Evolutionary conservation across 495 filamentous ascomycete species (phyloP), one percentile per base, ranked within the genome.

Genomic region (Tuber umbilicatum): DNA sequence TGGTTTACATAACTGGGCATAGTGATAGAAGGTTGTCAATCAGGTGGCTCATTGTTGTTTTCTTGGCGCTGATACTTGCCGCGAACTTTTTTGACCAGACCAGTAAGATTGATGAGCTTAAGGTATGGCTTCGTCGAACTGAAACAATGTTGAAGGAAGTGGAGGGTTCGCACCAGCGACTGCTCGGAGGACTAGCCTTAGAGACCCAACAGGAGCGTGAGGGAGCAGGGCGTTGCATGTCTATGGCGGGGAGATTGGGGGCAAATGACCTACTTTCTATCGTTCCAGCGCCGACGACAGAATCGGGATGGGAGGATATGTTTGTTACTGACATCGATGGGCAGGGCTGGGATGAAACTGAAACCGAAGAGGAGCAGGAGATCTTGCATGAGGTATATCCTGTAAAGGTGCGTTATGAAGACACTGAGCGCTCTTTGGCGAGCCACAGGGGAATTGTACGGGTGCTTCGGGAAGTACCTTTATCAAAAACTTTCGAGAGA

Each of bases 141-240:
- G 71, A n/a, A 74, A 43, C 69, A 38, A 68, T 79, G 39, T 21
- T 79, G 14, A 76, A 78, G 40, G 69, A 78, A 17, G 12, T 64
- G 55, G 55, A 64, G 17, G 12, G 14, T 27, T 64, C 55, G 3
- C 27, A 35, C 55, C 55, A 4, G 27, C 12, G 4, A 35, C 27
- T 64, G 14, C 55, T 64, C 27, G 27, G 14, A 31, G 35, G 14
- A 5, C 17, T 17, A 27, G 50, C 50, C n/a, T 27, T 10, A 10
- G 50, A 14, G 23, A 10, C 50, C 50, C 50, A 27, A 55, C n/a
- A 55, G 50, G 55, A 31, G 55, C 55, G 2, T 60, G n/a, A 31
- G 27, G 55, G 27, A 35, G 55, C 12, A 35, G 5, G 12, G 12
- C 27, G n/a, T 17, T 35, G 35, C 35, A 35, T 64, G 55, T 35